Percentiles rank a stretch among this genome's conserved stretches.
Conservation (phyloP, 495 filamentous ascomycete genomes). For the Trichoderma erinaceum region DNA sequence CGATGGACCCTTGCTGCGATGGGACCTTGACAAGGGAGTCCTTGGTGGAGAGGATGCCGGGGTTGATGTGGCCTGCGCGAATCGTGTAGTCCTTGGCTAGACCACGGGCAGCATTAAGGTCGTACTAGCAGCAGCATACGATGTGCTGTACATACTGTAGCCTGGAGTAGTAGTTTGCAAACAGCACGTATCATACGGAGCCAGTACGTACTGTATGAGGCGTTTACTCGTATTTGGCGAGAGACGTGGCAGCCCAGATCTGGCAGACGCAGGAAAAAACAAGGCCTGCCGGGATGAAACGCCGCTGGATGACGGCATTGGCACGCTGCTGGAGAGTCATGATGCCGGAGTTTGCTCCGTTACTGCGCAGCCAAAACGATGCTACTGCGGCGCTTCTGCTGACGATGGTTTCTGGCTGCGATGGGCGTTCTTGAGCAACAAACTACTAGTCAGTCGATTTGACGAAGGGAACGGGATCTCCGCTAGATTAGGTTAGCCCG, state of each 20-base stretch:
- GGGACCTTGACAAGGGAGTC: conserved; percentile 6
- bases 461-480: background rate
- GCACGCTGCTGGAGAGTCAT: background rate
- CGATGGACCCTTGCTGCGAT: conserved; percentile 7
- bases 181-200: conserved; percentile 11
- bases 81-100: background rate
- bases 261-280: background rate
- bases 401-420: background rate
- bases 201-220: background rate
- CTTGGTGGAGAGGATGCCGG: background rate
- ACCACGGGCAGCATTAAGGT: background rate
- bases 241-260: conserved; percentile 11
- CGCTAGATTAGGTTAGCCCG: background rate
- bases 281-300: background rate
- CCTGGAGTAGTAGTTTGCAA: background rate
- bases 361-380: background rate
- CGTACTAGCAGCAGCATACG: background rate
- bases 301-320: background rate
- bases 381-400: conserved; percentile 3
- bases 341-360: background rate
- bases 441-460: background rate
- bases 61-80: conserved; percentile 8
- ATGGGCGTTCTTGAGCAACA: background rate
- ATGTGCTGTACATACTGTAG: background rate
- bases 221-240: conserved; percentile 7